Evolutionary conservation across 106 monocot species (phyloP).

Genomic region (Dendrobium nobile): DNA sequence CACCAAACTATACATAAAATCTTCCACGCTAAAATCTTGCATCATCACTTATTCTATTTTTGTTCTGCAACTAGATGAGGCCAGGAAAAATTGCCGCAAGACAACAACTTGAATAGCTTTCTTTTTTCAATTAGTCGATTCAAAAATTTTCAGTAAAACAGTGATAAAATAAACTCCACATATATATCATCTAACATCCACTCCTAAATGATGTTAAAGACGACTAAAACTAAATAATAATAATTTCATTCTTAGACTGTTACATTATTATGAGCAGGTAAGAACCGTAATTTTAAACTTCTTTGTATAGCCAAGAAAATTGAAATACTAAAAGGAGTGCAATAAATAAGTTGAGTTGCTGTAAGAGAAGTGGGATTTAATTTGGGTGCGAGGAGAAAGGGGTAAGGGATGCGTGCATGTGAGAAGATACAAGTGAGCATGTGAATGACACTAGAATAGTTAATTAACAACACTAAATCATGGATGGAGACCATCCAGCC

Average conservation of each 20-base stretch:
- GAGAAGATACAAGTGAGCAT: too few relatives aligned
- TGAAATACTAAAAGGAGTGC: not conserved
- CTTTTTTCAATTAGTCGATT: not conserved
- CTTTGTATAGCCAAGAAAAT: not conserved
- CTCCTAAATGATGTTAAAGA: not conserved
- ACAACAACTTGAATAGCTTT: not conserved
- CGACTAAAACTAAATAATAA: not conserved
- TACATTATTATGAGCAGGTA: not conserved
- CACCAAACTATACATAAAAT: too few relatives aligned
- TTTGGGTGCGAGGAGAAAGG: too few relatives aligned
- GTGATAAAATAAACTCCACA: not conserved
- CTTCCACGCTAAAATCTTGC: too few relatives aligned
- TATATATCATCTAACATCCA: not conserved
- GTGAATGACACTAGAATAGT: too few relatives aligned
- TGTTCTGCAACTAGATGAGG: not conserved
- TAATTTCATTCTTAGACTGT: not conserved
- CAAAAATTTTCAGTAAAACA: not conserved
- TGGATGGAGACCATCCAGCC: not conserved
- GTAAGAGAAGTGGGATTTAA: too few relatives aligned
- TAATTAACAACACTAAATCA: too few relatives aligned
- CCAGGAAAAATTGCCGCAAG: too few relatives aligned
- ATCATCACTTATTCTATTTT: too few relatives aligned
- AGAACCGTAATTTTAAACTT: not conserved
- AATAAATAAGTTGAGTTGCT: too few relatives aligned
- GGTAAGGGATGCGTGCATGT: too few relatives aligned